Percentiles rank a stretch among this genome's conserved stretches.
phyloP scores from a whole-genome alignment of 345 rosid species.

The Microcos paniculata region DNA sequence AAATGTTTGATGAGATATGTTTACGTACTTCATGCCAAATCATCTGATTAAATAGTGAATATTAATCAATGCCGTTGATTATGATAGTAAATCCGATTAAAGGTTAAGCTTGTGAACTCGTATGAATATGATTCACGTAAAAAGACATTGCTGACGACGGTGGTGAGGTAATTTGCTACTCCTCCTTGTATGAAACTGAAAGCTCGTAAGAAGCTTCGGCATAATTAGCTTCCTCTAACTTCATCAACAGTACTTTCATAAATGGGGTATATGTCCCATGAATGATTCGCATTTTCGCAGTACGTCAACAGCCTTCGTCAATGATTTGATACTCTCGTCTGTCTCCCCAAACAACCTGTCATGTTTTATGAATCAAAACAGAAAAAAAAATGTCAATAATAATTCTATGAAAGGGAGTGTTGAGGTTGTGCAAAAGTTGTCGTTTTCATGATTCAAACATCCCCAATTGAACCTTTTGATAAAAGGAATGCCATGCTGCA shows the following conservation, averaged over 20 bases:
- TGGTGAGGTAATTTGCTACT: constrained; percentile 9
- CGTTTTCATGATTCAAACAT: no score
- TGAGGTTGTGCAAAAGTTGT: not conserved
- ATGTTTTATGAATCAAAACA: not conserved
- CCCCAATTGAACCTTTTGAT: no score
- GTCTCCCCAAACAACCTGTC: constrained; percentile 77
- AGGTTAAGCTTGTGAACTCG: no score
- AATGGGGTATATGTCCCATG: constrained; percentile 66
- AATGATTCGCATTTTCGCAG: constrained; percentile 63
- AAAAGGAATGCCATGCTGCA: no score
- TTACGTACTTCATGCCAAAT: no score
- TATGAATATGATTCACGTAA: no score
- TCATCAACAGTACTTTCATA: constrained; percentile 67
- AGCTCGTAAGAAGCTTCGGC: constrained; percentile 73
- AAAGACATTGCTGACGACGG: no score
- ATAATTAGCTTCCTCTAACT: constrained; percentile 83
- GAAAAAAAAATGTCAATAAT: not conserved
- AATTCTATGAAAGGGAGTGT: not conserved
- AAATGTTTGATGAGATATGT: no score
- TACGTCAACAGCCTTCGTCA: constrained; percentile 59
- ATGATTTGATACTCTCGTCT: constrained; percentile 54
- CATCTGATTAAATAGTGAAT: no score
- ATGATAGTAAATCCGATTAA: no score
- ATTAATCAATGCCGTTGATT: no score
- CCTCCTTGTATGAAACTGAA: constrained; percentile 31